Evolutionary conservation across 148 eudicot species (phyloP).

Genomic region (Silene conica): DNA sequence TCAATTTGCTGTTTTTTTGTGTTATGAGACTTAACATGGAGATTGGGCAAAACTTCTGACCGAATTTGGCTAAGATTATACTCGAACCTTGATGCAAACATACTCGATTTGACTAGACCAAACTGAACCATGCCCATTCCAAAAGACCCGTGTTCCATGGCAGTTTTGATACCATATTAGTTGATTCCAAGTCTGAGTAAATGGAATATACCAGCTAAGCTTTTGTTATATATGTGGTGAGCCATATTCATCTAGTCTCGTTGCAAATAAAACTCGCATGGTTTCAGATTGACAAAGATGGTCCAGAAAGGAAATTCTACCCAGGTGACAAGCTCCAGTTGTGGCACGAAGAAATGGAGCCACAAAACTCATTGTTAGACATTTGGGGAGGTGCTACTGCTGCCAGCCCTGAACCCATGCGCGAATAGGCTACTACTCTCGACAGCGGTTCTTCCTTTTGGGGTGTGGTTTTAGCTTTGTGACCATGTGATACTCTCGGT

Average conservation of each 20-base stretch:
- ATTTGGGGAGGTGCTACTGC: constrained; percentile 43
- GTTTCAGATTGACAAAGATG: constrained; percentile 66
- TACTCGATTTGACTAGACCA: not conserved
- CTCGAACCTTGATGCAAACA: not conserved
- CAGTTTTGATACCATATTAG: too few species aligned
- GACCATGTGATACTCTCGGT: not conserved
- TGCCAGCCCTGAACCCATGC: constrained; percentile 59
- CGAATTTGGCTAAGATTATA: too few species aligned
- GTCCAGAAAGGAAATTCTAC: constrained; percentile 70
- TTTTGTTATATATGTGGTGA: not conserved
- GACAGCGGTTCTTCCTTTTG: not conserved
- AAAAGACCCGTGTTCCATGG: not conserved
- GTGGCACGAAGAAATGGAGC: constrained; percentile 81
- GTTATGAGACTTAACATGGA: not conserved
- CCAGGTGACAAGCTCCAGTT: constrained; percentile 68
- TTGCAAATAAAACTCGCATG: not conserved
- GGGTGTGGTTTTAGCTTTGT: not conserved
- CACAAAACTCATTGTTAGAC: constrained; percentile 62
- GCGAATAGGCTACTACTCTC: constrained; percentile 26
- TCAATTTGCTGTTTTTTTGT: not conserved
- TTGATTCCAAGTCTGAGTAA: not conserved
- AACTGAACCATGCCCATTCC: too few species aligned
- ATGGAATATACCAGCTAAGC: not conserved
- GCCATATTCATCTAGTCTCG: not conserved
- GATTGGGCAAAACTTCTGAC: not conserved